Conservation (phyloP, 495 filamentous ascomycete genomes). For the Pseudevernia furfuracea region DNA sequence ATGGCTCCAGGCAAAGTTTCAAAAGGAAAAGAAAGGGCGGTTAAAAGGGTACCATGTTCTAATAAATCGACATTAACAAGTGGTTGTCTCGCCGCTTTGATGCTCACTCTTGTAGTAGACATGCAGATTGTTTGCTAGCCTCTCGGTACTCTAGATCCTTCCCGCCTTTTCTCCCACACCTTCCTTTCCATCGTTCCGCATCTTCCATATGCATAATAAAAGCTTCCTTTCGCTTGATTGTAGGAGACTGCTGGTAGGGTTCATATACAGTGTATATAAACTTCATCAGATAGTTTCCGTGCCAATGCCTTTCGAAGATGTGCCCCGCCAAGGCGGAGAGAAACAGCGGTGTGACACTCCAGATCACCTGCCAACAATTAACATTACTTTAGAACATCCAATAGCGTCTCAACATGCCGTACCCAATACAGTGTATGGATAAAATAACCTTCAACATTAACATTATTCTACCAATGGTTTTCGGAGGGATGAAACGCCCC, state of each 20-base stretch:
- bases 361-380: background rate
- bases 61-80: no score
- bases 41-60: no score
- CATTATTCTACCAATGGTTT: background rate
- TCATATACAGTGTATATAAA: background rate
- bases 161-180: background rate
- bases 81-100: no score
- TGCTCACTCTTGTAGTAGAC: no score
- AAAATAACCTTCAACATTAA: background rate
- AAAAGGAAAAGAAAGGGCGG: no score
- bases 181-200: background rate
- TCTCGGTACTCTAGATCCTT: background rate
- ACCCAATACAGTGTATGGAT: background rate
- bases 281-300: background rate
- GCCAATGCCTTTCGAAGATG: background rate
- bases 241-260: no score
- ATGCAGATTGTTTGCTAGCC: no score
- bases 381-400: background rate
- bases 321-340: constrained; percentile 1
- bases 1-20: no score
- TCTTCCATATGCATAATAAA: background rate
- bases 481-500: background rate
- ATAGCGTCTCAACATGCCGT: background rate
- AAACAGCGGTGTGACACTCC: background rate
- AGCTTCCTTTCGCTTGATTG: background rate